These are phyloP conservation scores for Saussurea involucrata DNA, from an alignment of 129 eudicot genomes.

Conservation along the genomic window DNA sequence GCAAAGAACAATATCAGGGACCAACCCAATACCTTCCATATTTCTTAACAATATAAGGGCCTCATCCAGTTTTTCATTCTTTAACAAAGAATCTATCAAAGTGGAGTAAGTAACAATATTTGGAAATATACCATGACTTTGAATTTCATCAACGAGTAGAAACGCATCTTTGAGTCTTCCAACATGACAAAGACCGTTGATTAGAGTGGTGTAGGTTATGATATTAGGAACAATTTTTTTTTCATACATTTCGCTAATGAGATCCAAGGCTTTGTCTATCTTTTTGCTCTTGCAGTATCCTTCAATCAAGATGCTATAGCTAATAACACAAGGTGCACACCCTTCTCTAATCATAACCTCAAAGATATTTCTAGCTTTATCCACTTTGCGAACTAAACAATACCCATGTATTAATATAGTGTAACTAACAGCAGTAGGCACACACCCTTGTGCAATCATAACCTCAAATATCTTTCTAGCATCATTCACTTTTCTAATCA, in stretches of 20 bases:
- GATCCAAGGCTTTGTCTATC: slow-evolving; percentile 16
- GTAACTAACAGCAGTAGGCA: slow-evolving; percentile 25
- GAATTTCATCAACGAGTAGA: not conserved
- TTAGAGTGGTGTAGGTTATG: slow-evolving; percentile 12
- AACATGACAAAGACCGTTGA: slow-evolving; percentile 16
- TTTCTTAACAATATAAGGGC: not conserved
- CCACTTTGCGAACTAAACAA: slow-evolving; percentile 24
- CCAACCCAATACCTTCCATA: slow-evolving; percentile 12
- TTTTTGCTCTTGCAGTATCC: slow-evolving; percentile 26
- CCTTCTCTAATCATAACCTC: slow-evolving; percentile 25
- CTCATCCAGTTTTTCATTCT: slow-evolving; percentile 11
- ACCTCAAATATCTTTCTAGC: slow-evolving; percentile 10
- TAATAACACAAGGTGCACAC: slow-evolving; percentile 20
- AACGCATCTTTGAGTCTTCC: slow-evolving; percentile 22
- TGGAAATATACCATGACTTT: slow-evolving; percentile 13
- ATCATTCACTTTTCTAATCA: slow-evolving; percentile 10
- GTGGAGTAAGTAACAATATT: slow-evolving; percentile 24
- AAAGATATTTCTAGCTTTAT: slow-evolving; percentile 22
- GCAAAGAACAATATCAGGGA: slow-evolving; percentile 23
- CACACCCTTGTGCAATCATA: slow-evolving; percentile 30
- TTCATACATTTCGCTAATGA: slow-evolving; percentile 19
- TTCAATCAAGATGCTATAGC: slow-evolving; percentile 27
- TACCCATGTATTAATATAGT: slow-evolving; percentile 31
- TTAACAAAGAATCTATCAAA: slow-evolving; percentile 24
- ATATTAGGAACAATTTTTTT: slow-evolving; percentile 21